A percentile compares a stretch with the other conserved stretches of the same genome.
Evolutionary conservation across 2,329 filamentous ascomycete genomes (phyloP).

Genomic region (Colletotrichum theobromicola): DNA sequence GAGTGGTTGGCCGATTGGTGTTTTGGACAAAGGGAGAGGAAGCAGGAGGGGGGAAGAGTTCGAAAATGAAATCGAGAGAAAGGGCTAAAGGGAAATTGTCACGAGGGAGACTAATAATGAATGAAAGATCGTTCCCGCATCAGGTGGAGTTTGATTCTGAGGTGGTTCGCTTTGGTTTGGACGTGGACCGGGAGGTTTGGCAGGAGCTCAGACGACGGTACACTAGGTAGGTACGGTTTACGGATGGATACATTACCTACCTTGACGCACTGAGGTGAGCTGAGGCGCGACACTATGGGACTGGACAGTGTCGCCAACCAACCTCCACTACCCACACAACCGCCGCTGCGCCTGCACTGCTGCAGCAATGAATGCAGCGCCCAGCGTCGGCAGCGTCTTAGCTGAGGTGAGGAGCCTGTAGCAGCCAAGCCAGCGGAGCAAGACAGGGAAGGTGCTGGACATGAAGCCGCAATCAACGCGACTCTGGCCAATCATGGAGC

Average conservation of each 20-base stretch:
- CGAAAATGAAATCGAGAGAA: background rate
- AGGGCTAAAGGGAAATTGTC: slow-evolving; percentile 13
- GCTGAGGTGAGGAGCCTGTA: background rate
- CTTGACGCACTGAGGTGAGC: background rate
- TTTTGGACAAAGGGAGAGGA: background rate
- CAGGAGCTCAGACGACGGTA: slow-evolving; percentile 13
- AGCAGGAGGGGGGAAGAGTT: background rate
- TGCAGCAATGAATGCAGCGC: background rate
- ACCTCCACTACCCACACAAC: background rate
- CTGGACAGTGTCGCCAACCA: background rate
- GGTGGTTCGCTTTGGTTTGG: background rate
- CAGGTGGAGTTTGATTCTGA: slow-evolving; percentile 5
- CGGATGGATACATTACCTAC: background rate
- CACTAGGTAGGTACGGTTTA: no score
- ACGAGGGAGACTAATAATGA: slow-evolving; percentile 14
- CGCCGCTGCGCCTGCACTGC: no score
- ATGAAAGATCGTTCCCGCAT: slow-evolving; percentile 16
- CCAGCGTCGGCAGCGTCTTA: slow-evolving; percentile 2
- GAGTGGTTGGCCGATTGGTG: background rate
- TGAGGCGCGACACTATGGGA: background rate
- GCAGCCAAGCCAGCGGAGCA: background rate
- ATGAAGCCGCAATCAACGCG: background rate
- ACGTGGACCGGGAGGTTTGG: background rate
- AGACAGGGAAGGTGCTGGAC: slow-evolving; percentile 6
- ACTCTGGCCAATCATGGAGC: slow-evolving; percentile 6